A percentile compares a stretch with the other conserved stretches of the same genome.
Evolutionary conservation across 805 yeast species (phyloP).

Genomic region (Torulaspora microellipsoides): DNA sequence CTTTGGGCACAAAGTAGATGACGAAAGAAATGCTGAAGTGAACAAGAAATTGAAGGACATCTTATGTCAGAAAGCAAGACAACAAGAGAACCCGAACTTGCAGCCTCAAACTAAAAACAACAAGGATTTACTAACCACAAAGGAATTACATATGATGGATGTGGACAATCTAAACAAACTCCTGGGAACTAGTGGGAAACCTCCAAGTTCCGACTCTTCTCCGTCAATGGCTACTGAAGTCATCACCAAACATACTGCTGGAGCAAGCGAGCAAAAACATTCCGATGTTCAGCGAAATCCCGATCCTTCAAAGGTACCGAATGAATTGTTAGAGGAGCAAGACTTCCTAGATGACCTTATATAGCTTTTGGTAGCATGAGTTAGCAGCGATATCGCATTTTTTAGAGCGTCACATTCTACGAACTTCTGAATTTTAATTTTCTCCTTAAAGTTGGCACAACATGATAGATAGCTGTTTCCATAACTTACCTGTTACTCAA

Average conservation of each 20-base stretch:
- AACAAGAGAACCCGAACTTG: slow-evolving; percentile 2
- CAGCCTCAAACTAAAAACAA: background rate
- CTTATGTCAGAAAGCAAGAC: slow-evolving; percentile 10
- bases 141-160: slow-evolving; percentile 21
- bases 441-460: slow-evolving; percentile 8
- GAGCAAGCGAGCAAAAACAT: background rate
- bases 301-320: slow-evolving; percentile 16
- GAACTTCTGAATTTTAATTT: background rate
- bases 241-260: background rate
- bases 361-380: slow-evolving; percentile 1
- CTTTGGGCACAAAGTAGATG: slow-evolving; percentile 10
- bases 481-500: no score
- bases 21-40: slow-evolving; percentile 8
- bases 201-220: background rate
- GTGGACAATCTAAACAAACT: slow-evolving; percentile 18
- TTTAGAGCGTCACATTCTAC: background rate
- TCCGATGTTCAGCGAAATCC: background rate
- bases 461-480: background rate
- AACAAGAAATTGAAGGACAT: slow-evolving; percentile 14
- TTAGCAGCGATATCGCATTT: background rate
- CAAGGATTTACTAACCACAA: slow-evolving; percentile 14
- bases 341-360: slow-evolving; percentile 27
- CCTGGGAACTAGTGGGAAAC: slow-evolving; percentile 8
- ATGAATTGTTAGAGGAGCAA: slow-evolving; percentile 22
- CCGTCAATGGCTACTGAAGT: background rate